Conservation (phyloP, 306 rosid genomes). For the Prunus mira region DNA sequence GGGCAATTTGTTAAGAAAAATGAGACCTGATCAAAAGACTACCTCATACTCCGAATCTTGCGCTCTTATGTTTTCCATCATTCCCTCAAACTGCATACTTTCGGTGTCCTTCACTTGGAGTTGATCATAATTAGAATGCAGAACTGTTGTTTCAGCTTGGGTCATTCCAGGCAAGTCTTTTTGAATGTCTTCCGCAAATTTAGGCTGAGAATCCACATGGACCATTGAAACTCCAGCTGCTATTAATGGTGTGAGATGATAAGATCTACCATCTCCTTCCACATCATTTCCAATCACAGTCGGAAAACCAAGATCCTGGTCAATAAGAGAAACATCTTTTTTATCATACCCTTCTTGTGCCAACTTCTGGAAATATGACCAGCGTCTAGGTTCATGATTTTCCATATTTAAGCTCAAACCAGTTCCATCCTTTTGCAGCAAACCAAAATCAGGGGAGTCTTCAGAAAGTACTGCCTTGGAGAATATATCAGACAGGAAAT, state of each 20-base stretch:
- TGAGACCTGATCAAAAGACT: conserved; percentile 17
- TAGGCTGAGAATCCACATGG: conserved; percentile 39
- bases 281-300: conserved; percentile 39
- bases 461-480: conserved; percentile 74
- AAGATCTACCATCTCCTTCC: conserved; percentile 40
- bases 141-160: conserved; percentile 30
- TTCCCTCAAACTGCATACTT: conserved; percentile 48
- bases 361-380: conserved; percentile 87
- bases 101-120: conserved; percentile 52
- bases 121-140: conserved; percentile 46
- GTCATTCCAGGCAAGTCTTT: conserved; percentile 41
- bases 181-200: conserved; percentile 44
- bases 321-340: conserved; percentile 64
- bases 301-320: conserved; percentile 65
- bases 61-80: conserved; percentile 53
- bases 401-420: conserved; percentile 79
- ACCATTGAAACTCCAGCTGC: conserved; percentile 36
- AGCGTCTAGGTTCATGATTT: conserved; percentile 73
- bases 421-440: conserved; percentile 68
- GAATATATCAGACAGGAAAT: conserved; percentile 81
- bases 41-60: conserved; percentile 72
- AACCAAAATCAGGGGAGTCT: conserved; percentile 45
- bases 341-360: conserved; percentile 71
- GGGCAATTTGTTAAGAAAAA: neutral
- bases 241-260: conserved; percentile 40